These are phyloP conservation scores for Lentinula aciculospora DNA, from an alignment of 768 basidiomycete species.

Conservation along the genomic window DNA sequence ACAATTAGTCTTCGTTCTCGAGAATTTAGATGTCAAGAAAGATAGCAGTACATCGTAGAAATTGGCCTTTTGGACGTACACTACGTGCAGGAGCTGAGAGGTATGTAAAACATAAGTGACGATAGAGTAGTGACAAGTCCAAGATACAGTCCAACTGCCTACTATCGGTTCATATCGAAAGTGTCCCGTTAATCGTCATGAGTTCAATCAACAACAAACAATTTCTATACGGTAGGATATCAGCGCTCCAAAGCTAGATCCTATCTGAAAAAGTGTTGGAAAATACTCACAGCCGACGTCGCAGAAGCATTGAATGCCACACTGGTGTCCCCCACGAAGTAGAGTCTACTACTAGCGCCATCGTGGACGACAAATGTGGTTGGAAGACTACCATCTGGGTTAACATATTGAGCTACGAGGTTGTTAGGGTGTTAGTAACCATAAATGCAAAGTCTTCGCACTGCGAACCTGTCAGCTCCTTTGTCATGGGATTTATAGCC, in stretches of 20 bases:
- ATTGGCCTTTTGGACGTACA: no score
- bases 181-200: neutral
- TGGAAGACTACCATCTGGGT: conserved; percentile 34
- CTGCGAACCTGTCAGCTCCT: conserved; percentile 36
- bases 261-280: neutral
- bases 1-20: no score
- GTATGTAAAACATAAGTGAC: neutral
- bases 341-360: conserved; percentile 30
- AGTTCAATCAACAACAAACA: neutral
- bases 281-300: conserved; percentile 25
- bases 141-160: neutral
- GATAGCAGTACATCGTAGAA: no score
- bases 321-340: conserved; percentile 37
- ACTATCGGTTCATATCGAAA: neutral
- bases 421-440: neutral
- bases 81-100: neutral
- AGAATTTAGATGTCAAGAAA: no score
- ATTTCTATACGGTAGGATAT: neutral
- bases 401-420: conserved; percentile 37
- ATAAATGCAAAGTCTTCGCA: neutral
- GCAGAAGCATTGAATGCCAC: conserved; percentile 33
- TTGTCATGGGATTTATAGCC: conserved; percentile 30
- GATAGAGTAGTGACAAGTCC: neutral
- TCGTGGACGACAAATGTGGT: conserved; percentile 34
- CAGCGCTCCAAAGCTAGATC: neutral